These are phyloP conservation scores for Podila horticola DNA, from an alignment of 192 early-diverging fungal genomes.

Conservation along the genomic window DNA sequence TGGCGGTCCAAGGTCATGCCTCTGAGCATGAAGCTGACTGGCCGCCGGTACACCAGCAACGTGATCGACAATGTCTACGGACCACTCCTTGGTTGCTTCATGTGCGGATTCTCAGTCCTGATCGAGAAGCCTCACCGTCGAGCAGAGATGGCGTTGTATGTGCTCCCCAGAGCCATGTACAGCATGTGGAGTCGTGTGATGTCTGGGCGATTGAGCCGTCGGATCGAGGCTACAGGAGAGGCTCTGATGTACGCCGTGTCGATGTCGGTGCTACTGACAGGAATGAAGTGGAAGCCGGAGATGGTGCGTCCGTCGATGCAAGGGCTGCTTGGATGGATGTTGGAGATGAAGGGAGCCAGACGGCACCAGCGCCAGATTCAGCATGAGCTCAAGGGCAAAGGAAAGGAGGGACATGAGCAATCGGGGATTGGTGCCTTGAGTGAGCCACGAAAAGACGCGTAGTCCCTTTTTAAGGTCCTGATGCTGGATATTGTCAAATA, in stretches of 20 bases:
- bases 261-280: constrained; percentile 61
- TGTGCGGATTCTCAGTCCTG: constrained; percentile 73
- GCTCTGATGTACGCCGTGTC: constrained; percentile 60
- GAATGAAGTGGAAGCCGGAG: constrained; percentile 55
- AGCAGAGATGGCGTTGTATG: constrained; percentile 65
- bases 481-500: too few species aligned
- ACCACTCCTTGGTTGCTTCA: constrained; percentile 61
- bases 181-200: constrained; percentile 58
- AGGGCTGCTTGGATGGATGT: constrained; percentile 64
- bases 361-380: background rate
- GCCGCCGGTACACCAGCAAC: constrained; percentile 33
- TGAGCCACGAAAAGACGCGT: too few species aligned
- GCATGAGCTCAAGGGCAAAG: background rate
- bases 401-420: too few species aligned
- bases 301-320: constrained; percentile 63
- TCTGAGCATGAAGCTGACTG: constrained; percentile 39
- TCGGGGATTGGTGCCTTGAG: too few species aligned
- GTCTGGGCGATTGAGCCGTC: constrained; percentile 47
- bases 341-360: constrained; percentile 25
- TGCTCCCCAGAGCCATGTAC: constrained; percentile 60
- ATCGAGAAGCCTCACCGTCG: constrained; percentile 67
- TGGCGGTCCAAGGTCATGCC: constrained; percentile 60
- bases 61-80: constrained; percentile 57
- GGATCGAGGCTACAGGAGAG: constrained; percentile 52
- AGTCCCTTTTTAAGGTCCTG: too few species aligned